A percentile compares a stretch with the other conserved stretches of the same genome.
These are phyloP conservation scores for Aspergillus clavatus DNA, from an alignment of 2,329 filamentous ascomycete genomes.

Conservation along the genomic window DNA sequence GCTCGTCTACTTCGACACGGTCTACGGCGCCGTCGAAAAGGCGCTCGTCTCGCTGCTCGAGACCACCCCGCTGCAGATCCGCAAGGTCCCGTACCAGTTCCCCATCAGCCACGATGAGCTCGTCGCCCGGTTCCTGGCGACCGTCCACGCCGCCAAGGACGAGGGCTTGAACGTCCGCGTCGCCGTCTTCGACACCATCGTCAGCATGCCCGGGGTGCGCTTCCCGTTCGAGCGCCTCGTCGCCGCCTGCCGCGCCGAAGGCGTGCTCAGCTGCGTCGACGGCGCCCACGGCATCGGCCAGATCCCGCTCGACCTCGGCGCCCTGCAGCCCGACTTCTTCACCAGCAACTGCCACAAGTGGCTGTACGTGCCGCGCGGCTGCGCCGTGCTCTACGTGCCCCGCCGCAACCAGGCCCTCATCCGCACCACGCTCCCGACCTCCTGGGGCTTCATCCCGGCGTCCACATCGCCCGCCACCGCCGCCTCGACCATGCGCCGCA, in stretches of 20 bases:
- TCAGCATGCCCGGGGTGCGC: slow-evolving; percentile 69
- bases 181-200: slow-evolving; percentile 75
- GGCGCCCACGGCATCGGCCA: slow-evolving; percentile 82
- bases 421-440: slow-evolving; percentile 70
- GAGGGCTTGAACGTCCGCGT: slow-evolving; percentile 61
- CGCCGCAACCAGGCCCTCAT: slow-evolving; percentile 70
- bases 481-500: slow-evolving; percentile 45
- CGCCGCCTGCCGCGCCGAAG: slow-evolving; percentile 59
- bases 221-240: slow-evolving; percentile 72
- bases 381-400: slow-evolving; percentile 76
- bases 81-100: slow-evolving; percentile 59
- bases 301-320: slow-evolving; percentile 62
- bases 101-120: slow-evolving; percentile 68
- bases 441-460: slow-evolving; percentile 65
- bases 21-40: slow-evolving; percentile 75
- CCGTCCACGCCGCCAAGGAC: slow-evolving; percentile 51
- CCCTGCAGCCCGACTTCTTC: slow-evolving; percentile 77
- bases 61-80: slow-evolving; percentile 47
- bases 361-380: slow-evolving; percentile 75
- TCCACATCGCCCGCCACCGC: slow-evolving; percentile 38
- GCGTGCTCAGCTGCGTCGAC: slow-evolving; percentile 71
- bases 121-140: slow-evolving; percentile 54
- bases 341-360: slow-evolving; percentile 87
- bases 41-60: slow-evolving; percentile 69
- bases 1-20: slow-evolving; percentile 69